Percentiles rank a stretch among this genome's conserved stretches.
Conservation (phyloP, 2,329 filamentous ascomycete species). For the Claviceps monticola region DNA sequence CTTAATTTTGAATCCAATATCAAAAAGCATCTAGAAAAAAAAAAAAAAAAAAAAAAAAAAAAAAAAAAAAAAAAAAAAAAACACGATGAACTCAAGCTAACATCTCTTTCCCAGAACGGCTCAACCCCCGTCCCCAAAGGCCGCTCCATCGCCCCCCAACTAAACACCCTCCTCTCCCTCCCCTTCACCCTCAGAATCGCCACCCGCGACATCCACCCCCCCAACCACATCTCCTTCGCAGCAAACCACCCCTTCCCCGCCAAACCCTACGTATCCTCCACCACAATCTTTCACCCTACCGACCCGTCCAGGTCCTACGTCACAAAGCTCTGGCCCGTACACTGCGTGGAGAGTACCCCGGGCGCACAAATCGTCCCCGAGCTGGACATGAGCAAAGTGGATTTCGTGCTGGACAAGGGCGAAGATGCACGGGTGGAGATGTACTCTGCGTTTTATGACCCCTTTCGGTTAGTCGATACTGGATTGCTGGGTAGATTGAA, state of each 20-base stretch:
- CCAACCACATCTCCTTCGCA: slow-evolving; percentile 77
- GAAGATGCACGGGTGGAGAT: slow-evolving; percentile 64
- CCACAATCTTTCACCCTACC: slow-evolving; percentile 52
- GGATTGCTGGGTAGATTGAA: slow-evolving; percentile 47
- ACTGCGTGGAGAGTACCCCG: slow-evolving; percentile 65
- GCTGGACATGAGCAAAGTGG: slow-evolving; percentile 45
- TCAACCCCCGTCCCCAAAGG: slow-evolving; percentile 69
- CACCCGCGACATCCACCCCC: slow-evolving; percentile 87
- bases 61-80: no score
- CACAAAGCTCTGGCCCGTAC: slow-evolving; percentile 72
- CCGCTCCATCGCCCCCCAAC: slow-evolving; percentile 50
- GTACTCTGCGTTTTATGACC: slow-evolving; percentile 84
- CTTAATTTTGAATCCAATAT: background rate
- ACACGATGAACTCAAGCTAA: background rate
- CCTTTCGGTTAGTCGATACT: slow-evolving; percentile 52
- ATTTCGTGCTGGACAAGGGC: slow-evolving; percentile 66
- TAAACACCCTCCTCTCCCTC: slow-evolving; percentile 62
- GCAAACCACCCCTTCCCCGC: slow-evolving; percentile 54
- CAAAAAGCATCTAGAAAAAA: no score
- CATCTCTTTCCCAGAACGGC: slow-evolving; percentile 47
- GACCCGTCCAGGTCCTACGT: slow-evolving; percentile 49
- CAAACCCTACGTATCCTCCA: slow-evolving; percentile 50
- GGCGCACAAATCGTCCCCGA: slow-evolving; percentile 65
- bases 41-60: no score
- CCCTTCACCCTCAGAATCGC: slow-evolving; percentile 65